These are phyloP conservation scores for Mariannaea elegans DNA, from an alignment of 2,329 filamentous ascomycete genomes.

Conservation along the genomic window DNA sequence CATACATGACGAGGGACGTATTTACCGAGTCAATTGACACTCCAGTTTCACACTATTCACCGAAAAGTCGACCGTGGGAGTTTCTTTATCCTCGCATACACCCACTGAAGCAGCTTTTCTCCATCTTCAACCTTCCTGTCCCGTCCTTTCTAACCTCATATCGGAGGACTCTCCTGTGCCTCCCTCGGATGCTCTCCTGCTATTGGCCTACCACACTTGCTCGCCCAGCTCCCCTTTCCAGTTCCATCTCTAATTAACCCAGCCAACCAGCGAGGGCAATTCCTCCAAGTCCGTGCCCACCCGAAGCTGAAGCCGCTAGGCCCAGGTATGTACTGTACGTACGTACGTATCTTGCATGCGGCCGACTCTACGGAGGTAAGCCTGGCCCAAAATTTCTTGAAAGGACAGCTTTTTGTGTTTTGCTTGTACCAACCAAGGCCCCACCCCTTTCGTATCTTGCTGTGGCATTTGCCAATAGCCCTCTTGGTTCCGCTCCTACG, in stretches of 20 bases:
- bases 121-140: not conserved
- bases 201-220: slow-evolving; percentile 12
- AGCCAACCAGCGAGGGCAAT: slow-evolving; percentile 17
- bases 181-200: not conserved
- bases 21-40: not conserved
- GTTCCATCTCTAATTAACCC: not conserved
- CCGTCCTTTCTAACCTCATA: not conserved
- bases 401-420: slow-evolving; percentile 10
- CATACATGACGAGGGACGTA: not conserved
- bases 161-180: no score
- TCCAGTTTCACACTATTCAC: not conserved
- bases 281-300: slow-evolving; percentile 2
- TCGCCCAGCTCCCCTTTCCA: not conserved
- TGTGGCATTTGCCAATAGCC: slow-evolving; percentile 11
- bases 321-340: no score
- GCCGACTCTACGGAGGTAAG: no score
- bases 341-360: no score
- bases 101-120: not conserved
- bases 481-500: no score
- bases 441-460: not conserved
- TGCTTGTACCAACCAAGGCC: not conserved
- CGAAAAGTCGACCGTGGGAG: no score
- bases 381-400: no score
- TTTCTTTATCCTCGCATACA: no score
- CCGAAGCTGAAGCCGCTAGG: not conserved